phyloP scores from a whole-genome alignment of 768 basidiomycete species.

The Lepiota venenata region DNA sequence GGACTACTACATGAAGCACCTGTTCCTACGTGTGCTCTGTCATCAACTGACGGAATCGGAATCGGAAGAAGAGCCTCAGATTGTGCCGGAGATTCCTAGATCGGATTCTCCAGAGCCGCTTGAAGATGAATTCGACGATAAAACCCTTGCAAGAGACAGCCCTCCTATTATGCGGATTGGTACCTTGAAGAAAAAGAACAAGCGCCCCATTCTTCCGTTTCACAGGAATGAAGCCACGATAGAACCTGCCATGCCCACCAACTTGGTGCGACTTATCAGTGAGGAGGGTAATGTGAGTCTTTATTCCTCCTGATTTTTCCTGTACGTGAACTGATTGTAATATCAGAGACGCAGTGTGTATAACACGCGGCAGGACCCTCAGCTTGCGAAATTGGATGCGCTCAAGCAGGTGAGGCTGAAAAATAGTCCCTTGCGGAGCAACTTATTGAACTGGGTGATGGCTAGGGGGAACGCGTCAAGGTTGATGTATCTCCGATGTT shows the following conservation, averaged over 20 bases:
- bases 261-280: conserved; percentile 17
- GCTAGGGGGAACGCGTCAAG: conserved; percentile 52
- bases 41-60: conserved; percentile 44
- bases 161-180: background rate
- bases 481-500: conserved; percentile 61
- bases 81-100: conserved; percentile 25
- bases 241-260: background rate
- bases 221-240: conserved; percentile 15
- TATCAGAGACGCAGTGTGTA: conserved; percentile 14
- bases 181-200: background rate
- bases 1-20: conserved; percentile 67
- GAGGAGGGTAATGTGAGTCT: conserved; percentile 22
- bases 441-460: conserved; percentile 19
- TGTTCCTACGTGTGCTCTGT: conserved; percentile 67
- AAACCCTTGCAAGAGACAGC: background rate
- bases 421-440: conserved; percentile 6
- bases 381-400: conserved; percentile 21
- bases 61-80: conserved; percentile 19
- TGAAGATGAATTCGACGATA: conserved; percentile 8
- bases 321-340: background rate
- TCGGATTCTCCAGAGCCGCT: conserved; percentile 33
- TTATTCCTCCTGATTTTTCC: background rate
- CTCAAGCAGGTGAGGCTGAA: conserved; percentile 26
- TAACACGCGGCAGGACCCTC: conserved; percentile 18
- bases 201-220: conserved; percentile 21